Base-by-base conservation (phyloP, 352 stramenopile genomes). In the Phytophthora pistaciae region DNA sequence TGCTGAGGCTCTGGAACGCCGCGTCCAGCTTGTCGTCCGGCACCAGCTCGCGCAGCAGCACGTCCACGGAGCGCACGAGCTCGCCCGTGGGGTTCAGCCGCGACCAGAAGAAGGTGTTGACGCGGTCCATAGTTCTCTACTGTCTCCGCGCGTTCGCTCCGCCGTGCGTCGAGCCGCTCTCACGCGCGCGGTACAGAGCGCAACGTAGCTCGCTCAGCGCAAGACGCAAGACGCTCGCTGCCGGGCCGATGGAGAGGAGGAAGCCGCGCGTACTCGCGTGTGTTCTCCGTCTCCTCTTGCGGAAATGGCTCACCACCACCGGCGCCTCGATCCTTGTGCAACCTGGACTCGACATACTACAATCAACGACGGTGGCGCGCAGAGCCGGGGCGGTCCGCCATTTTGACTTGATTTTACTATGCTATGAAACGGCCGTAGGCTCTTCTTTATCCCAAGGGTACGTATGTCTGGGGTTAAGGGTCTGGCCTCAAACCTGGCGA, bases 71-170 rank as follows among this genome's bases (percentile, higher is more conserved):
- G 61, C 84, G 84, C 67, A 94, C 85, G 63, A 94, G 79, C 66
- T 94, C 87, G 54, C 85, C 86, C 14, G 84, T 90, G 40, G 87
- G 83, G 71, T 92, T 92, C 14, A 85, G 68, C 13, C 85, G 80
- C 10, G 85, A 80, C 85, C 87, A 94, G 67, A 94, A 93, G 74
- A 94, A 94, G 8, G 87, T 87, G 75, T 94, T 94, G 80, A 94
- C 83, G 40, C 70, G 80, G 70, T 83, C 78, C 76, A 83, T 83
- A 9, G 50, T 70, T 16, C 23, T 31, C 9, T 29, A 3, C 25
- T 42, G 36, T 10, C 10, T 16, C 36, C 36, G 36, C 36, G 36
- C 36, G 36, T 40, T 10, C 33, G 33, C 10, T 40, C 2, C 33
- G 11, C 29, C 29, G 29, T 33, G 0, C 29, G 29, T 33, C 5